Base-by-base conservation (phyloP, 2,329 filamentous ascomycete species). In the Fusarium sp. region DNA sequence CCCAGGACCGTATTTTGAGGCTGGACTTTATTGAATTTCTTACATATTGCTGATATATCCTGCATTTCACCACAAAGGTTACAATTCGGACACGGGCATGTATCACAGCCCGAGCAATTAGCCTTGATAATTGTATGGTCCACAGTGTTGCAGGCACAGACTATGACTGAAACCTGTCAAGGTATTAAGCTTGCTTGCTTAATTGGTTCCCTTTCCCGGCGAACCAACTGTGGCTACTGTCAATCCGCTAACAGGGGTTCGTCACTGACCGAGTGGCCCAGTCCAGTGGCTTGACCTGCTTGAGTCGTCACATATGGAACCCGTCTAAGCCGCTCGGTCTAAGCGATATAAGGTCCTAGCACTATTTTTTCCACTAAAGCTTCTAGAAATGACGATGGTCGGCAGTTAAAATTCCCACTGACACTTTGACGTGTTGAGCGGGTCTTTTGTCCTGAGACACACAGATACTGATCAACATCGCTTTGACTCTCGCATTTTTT, bases 401-500 rank as follows among this genome's bases (percentile, higher is more conserved):
- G 34, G 49, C n/a, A 53, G 23, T 41, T 21, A 21, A 21, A n/a
- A 8, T 47, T n/a, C 34, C 30, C 28, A 23, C 30, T 18, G 34
- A 41, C 23, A 41, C 49, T 28, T 42, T 41, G 32, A 53, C 49
- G 4, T 14, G 20, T 28, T n/a, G 34, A 37, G 49, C 25, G 49
- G 49, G 34, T 27, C 34, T 16, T 20, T 20, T 16, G 7, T 10
- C 23, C 49, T 41, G 34, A 47, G 45, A 42, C 49, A 42, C 9
- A 28, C 49, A 41, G 49, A 53, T 41, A 53, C 49, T 41, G 49
- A 53, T 53, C 49, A 41, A 21, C 34, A 28, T 47, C 40, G 23
- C 49, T 53, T 53, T 53, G 34, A 53, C 49, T 41, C 12, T 37
- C 5, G 5, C 23, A 40, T 7, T 12, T 21, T 23, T 23, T 23